Evolutionary conservation across 2,329 filamentous ascomycete species (phyloP), one percentile per base, ranked within the genome.

Genomic region (Cercospora sp.): DNA sequence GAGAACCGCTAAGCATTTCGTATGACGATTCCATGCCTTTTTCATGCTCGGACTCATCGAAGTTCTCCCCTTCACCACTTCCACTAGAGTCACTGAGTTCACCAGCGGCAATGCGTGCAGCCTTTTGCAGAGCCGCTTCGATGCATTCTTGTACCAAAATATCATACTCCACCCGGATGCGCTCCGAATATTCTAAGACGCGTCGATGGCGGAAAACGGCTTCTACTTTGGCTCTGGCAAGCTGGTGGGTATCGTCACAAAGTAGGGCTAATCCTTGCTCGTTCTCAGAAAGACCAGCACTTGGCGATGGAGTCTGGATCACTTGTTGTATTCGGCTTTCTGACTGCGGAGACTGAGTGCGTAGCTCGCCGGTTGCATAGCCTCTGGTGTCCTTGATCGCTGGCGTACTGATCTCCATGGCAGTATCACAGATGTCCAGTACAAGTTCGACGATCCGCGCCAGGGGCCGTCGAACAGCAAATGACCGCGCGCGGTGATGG

Each of bases 91-190:
- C 93, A 71, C 91, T 94, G 16, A 96, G 82, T 63, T 94, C 89
- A 10, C 94, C 94, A 53, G 92, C 89, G 57, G 93, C 93, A 73
- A 97, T 94, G 61, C 90, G 90, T 65, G 92, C 91, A 63, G 95
- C 94, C 80, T 98, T 97, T 72, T 88, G 88, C 80, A 98, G 87
- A 8, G 95, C 95, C 70, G 93, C 93, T 69, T 96, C 90, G 63
- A 99, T 97, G 78, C 95, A 99, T 74, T 97, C 93, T 76, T 98
- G 93, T 2, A 99, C 94, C 67, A 97, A 85, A 28, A 96, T 88
- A 30, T 94, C 91, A 75, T 97, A 97, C 76, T 99, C 95, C 58
- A 97, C 87, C 3, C 96, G 91, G 71, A 99, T 97, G 34, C 96
- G 90, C 81, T 99, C 95, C 0, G 94, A 90, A 78, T 99, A 99